Evolutionary conservation across 2,329 filamentous ascomycete species (phyloP), one percentile per base, ranked within the genome.

Genomic region (Neopestalotiopsis rosae): DNA sequence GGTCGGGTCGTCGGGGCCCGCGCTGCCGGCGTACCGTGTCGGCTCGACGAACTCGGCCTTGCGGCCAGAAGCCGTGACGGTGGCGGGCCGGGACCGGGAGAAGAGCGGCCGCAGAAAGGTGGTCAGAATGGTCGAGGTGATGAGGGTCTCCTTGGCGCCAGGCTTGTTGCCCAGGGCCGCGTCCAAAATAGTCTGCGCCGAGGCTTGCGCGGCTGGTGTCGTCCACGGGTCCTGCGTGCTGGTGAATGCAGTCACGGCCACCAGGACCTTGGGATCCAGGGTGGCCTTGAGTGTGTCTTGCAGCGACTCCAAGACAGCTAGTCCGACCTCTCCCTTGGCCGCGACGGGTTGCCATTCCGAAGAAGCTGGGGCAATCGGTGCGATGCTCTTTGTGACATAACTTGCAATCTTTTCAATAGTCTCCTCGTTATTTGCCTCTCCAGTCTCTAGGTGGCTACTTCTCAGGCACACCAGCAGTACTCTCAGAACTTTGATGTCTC

Each of bases 41-140:
- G 79, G 74, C 4, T 84, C 78, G 38, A 79, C 75, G 64, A 84
- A 87, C 52, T 83, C 81, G 32, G 81, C 83, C 75, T 87, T 89
- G 40, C 88, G 85, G 28, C 90, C 89, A 5, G 86, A 82, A 1
- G 85, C 79, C 3, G 90, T 91, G 61, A 92, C 80, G 2, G 82
- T 81, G 1, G 78, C 77, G 5, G 88, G 85, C 24, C 84, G 86
- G 17, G 87, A 83, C 69, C 84, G 85, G 34, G 85, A 84, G 81
- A 95, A 94, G 5, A 93, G 81, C 34, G 90, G 90, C 49, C 90
- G 90, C 65, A 95, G 84, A 74, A 90, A 90, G 74, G 82, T 80
- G 70, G 86, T 83, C 4, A 95, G 86, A 68, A 94, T 82, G 52
- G 85, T 80, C n/a, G 85, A 82, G 20, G 86, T 81, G 72, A 90